Evolutionary conservation across 2,329 filamentous ascomycete species (phyloP), one percentile per base, ranked within the genome.

Genomic region (Fusarium sp.): DNA sequence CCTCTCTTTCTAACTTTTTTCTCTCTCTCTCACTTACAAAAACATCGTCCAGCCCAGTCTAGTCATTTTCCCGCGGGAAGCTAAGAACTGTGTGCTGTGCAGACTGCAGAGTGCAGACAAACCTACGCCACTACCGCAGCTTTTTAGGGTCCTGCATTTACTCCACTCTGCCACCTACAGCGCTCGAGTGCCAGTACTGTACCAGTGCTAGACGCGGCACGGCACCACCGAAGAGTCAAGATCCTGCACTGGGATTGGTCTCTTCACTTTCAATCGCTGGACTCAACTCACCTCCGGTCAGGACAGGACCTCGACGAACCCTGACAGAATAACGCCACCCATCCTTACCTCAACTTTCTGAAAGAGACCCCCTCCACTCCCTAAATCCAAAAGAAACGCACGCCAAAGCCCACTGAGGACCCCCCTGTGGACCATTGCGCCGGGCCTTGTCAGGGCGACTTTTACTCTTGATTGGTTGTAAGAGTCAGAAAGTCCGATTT

Each of bases 351-450:
- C 37, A 28, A 23, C 49, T 41, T 27, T 40, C 48, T 51, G 48
- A 53, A 47, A 46, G 28, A 37, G 41, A 54, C 46, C 43, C 47
- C 47, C 65, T 45, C 53, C 63, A 49, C 41, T 40, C 41, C 47
- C 65, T 49, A 49, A 59, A 49, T 37, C 58, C 34, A 37, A 43
- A 63, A 68, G 43, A 66, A 54, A 50, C 48, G 62, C 53, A 55
- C 63, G 42, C 59, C 59, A 57, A 69, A 69, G 34, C 53, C 68
- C 68, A 71, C 68, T 61, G 59, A 68, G 59, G 68, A 65, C 51
- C 68, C 61, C 32, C 72, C 71, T 75, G 72, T 67, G 69, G 69
- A 71, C 71, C 69, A 74, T 68, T 71, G 63, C 69, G 63, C 73
- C 61, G 65, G 68, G 69, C 73, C 68, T 73, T 64, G 46, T 72